phyloP scores from a whole-genome alignment of 2,329 filamentous ascomycete species.

The Waltergamsia citrina region DNA sequence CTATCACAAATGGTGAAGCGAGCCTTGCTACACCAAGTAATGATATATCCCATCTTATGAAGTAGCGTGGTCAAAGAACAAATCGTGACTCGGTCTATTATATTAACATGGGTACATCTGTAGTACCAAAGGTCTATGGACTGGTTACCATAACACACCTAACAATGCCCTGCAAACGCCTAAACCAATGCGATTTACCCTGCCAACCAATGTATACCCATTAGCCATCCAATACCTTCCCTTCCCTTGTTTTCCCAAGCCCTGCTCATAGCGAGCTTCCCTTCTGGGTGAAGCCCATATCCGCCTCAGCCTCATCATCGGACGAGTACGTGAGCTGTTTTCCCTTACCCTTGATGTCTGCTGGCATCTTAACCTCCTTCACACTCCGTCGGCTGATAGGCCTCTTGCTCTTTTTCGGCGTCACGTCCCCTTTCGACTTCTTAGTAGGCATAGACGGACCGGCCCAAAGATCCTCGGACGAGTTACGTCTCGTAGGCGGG shows the following conservation, averaged over 20 bases:
- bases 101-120: no score
- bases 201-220: no score
- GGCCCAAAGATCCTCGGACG: constrained; percentile 19
- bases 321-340: constrained; percentile 29
- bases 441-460: constrained; percentile 13
- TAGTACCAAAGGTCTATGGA: not conserved
- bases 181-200: no score
- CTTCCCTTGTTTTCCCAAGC: constrained; percentile 1
- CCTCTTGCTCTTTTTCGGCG: constrained; percentile 18
- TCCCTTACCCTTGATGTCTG: constrained; percentile 33
- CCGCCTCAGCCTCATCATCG: constrained; percentile 22
- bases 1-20: no score
- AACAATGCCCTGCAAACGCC: not conserved
- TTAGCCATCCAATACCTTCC: no score
- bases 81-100: no score
- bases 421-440: constrained; percentile 14
- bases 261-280: constrained; percentile 31
- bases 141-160: not conserved
- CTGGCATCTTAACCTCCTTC: constrained; percentile 25
- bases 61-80: no score
- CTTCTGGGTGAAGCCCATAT: constrained; percentile 17
- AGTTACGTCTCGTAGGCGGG: constrained; percentile 37
- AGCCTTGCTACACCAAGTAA: no score
- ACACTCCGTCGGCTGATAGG: constrained; percentile 31
- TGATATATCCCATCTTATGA: no score